Percentiles rank a stretch among this genome's conserved stretches.
These are phyloP conservation scores for Tolypocladium ovalisporum DNA, from an alignment of 2,329 filamentous ascomycete species.

Conservation along the genomic window DNA sequence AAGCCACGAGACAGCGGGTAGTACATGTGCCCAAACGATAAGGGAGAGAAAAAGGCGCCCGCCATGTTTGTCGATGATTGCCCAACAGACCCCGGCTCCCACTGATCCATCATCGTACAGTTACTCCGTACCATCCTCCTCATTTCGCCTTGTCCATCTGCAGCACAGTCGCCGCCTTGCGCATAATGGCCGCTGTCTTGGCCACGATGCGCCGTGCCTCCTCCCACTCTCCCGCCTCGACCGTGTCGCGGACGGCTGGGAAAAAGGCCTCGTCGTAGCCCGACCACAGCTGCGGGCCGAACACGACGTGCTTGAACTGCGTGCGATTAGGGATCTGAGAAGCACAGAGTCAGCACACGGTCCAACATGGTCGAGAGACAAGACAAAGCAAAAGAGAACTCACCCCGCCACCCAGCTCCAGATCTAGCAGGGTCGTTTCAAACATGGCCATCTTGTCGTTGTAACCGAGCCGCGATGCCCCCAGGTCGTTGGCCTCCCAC, in stretches of 20 bases:
- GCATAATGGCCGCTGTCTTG: constrained; percentile 60
- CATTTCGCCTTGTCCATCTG: constrained; percentile 9
- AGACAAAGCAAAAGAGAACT: constrained; percentile 26
- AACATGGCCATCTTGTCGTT: constrained; percentile 73
- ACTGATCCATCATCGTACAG: background rate
- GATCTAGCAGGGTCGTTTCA: constrained; percentile 72
- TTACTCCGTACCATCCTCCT: background rate
- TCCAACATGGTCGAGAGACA: background rate
- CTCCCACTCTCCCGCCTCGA: constrained; percentile 61
- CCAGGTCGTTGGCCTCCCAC: constrained; percentile 62
- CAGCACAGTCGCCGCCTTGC: constrained; percentile 38
- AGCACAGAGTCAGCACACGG: constrained; percentile 4
- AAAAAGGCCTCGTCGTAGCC: constrained; percentile 22
- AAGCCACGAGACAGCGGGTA: constrained; percentile 4
- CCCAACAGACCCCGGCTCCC: background rate
- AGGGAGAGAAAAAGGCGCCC: constrained; percentile 5
- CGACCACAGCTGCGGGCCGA: constrained; percentile 72
- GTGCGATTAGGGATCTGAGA: constrained; percentile 67
- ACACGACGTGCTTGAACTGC: constrained; percentile 90
- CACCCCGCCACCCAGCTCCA: constrained; percentile 62
- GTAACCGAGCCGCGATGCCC: constrained; percentile 57
- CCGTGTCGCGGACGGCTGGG: constrained; percentile 74
- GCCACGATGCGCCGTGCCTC: constrained; percentile 57
- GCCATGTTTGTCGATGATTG: constrained; percentile 1
- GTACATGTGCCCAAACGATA: background rate